Conservation (phyloP, 1,284 basidiomycete species). For the Irpex sp. region DNA sequence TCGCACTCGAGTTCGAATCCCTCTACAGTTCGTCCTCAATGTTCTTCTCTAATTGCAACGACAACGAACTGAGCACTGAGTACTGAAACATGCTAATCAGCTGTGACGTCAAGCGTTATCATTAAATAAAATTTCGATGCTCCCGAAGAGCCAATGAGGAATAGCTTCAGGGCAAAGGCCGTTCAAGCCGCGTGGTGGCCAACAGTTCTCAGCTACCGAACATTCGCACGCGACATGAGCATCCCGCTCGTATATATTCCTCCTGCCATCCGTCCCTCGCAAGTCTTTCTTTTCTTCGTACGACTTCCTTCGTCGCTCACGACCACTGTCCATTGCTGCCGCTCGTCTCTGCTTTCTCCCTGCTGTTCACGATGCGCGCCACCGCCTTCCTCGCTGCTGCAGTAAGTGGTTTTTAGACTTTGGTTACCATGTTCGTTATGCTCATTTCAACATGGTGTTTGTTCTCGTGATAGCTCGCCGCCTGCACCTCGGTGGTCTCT, state of each 20-base stretch:
- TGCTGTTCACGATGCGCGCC: constrained; percentile 21
- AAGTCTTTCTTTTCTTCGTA: constrained; percentile 1
- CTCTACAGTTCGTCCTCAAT: too few relatives aligned
- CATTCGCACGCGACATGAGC: constrained; percentile 1
- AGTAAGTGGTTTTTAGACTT: constrained; percentile 20
- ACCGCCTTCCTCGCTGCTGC: constrained; percentile 22
- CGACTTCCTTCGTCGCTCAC: constrained; percentile 4
- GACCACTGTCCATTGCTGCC: background rate
- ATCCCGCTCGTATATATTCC: background rate
- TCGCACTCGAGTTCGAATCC: too few relatives aligned
- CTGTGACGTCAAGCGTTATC: too few relatives aligned
- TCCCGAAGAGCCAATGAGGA: too few relatives aligned
- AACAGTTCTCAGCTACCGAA: background rate
- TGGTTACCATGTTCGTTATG: background rate
- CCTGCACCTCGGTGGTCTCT: constrained; percentile 21
- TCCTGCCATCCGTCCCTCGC: background rate
- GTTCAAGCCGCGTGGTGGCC: background rate
- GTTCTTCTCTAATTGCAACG: too few relatives aligned
- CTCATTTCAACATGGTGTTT: background rate
- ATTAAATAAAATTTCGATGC: too few relatives aligned
- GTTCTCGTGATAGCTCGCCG: constrained; percentile 25
- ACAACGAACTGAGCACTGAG: too few relatives aligned
- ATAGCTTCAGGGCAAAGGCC: background rate
- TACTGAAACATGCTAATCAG: too few relatives aligned
- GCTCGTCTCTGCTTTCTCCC: background rate